These are phyloP conservation scores for Puccinia hordei DNA, from an alignment of 1,284 basidiomycete genomes.

Conservation along the genomic window DNA sequence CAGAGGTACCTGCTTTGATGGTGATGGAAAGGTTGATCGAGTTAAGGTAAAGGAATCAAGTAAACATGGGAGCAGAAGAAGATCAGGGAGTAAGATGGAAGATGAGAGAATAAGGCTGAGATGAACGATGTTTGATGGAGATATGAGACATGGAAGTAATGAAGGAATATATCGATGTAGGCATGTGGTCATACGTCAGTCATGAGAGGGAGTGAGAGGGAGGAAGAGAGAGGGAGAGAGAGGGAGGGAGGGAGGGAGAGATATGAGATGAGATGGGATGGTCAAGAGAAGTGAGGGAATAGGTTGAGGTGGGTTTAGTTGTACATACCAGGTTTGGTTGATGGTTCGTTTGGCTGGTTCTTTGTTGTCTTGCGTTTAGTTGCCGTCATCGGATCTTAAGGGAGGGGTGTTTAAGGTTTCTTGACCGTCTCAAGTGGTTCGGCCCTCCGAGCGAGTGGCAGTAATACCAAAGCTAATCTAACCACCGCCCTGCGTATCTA, in stretches of 20 bases:
- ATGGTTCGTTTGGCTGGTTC: slow-evolving; percentile 9
- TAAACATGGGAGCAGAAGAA: neutral
- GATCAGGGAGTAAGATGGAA: neutral
- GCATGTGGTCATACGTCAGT: neutral
- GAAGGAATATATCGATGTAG: neutral
- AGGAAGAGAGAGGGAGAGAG: no score
- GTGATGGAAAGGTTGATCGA: neutral
- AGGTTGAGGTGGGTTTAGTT: neutral
- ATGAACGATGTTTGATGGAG: slow-evolving; percentile 1
- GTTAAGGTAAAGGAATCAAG: no score
- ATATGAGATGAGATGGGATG: neutral
- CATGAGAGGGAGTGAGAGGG: no score
- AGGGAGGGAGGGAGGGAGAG: neutral
- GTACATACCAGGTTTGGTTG: slow-evolving; percentile 7
- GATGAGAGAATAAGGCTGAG: neutral
- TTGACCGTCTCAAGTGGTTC: no score
- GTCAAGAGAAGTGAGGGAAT: no score
- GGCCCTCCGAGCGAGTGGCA: no score
- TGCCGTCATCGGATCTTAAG: slow-evolving; percentile 14
- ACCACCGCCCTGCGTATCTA: no score
- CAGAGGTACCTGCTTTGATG: slow-evolving; percentile 27
- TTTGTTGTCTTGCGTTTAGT: slow-evolving; percentile 30
- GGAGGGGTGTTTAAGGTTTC: slow-evolving; percentile 31
- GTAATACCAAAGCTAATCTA: no score
- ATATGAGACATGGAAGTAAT: neutral